phyloP scores from a whole-genome alignment of 805 yeast genomes.

The Yamadazyma insecticola region DNA sequence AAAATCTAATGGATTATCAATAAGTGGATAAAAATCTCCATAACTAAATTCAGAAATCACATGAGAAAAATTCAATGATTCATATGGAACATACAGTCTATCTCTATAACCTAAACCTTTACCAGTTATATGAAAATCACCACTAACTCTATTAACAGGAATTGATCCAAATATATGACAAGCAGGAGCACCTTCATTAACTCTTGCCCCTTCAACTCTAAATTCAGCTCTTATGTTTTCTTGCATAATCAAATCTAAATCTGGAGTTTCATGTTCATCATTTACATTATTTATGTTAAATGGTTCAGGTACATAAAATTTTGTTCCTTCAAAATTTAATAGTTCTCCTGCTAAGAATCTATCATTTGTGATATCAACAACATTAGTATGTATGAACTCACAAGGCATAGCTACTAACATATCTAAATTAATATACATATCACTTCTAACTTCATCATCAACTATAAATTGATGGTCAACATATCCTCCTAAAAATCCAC shows the following conservation, averaged over 20 bases:
- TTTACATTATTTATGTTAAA: constrained; percentile 43
- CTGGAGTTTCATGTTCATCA: constrained; percentile 50
- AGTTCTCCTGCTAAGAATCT: constrained; percentile 72
- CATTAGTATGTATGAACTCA: constrained; percentile 65
- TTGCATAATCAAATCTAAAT: constrained; percentile 60
- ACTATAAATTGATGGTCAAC: constrained; percentile 76
- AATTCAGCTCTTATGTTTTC: constrained; percentile 67
- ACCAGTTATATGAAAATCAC: constrained; percentile 81
- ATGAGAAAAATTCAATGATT: constrained; percentile 74
- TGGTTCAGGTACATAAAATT: constrained; percentile 47
- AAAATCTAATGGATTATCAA: constrained; percentile 83
- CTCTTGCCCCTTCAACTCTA: constrained; percentile 36
- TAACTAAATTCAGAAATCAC: constrained; percentile 81
- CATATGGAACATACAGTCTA: constrained; percentile 42
- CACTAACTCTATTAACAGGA: constrained; percentile 81
- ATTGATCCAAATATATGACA: constrained; percentile 81
- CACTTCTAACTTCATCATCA: constrained; percentile 53
- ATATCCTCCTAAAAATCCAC: constrained; percentile 79
- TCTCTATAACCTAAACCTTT: constrained; percentile 62
- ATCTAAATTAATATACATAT: constrained; percentile 71
- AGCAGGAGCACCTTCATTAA: constrained; percentile 61
- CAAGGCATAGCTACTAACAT: constrained; percentile 84
- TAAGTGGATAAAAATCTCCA: constrained; percentile 84
- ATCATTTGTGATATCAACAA: constrained; percentile 74
- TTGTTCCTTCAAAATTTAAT: constrained; percentile 63